Evolutionary conservation across 73 alveolate species (phyloP).

Genomic region (Symbiodinium pilosum): DNA sequence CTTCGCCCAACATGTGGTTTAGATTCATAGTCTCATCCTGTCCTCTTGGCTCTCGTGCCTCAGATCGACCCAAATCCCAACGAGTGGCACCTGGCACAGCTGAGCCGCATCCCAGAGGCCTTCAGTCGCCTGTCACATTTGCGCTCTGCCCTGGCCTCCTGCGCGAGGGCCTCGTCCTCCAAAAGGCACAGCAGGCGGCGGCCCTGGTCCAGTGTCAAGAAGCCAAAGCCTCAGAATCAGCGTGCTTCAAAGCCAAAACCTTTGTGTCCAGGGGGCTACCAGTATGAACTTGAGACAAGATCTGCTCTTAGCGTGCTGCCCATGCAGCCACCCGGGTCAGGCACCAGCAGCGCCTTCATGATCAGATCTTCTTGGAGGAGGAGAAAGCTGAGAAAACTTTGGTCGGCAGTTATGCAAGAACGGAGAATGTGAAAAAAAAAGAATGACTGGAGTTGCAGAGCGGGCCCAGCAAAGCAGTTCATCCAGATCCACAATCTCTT

Average conservation of each 20-base stretch:
- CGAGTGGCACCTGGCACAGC: conserved; percentile 56
- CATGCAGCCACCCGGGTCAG: background rate
- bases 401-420: no score
- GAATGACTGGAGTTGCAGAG: no score
- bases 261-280: background rate
- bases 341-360: background rate
- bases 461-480: no score
- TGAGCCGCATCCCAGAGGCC: background rate
- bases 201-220: conserved; percentile 72
- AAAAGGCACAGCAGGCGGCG: conserved; percentile 48
- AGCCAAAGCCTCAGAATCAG: conserved; percentile 32
- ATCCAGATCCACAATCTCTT: no score
- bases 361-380: no score
- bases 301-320: background rate
- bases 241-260: background rate
- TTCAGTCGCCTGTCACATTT: background rate
- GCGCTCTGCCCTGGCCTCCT: background rate
- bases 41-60: conserved; percentile 8
- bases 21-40: background rate
- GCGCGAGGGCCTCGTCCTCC: conserved; percentile 36
- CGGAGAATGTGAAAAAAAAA: no score
- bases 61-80: conserved; percentile 74
- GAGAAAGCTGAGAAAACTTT: no score
- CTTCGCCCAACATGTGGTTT: background rate
- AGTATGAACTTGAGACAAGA: background rate